Percentiles rank a stretch among this genome's conserved stretches.
Conservation (phyloP, 2,329 filamentous ascomycete species). For the Fusarium sp. region DNA sequence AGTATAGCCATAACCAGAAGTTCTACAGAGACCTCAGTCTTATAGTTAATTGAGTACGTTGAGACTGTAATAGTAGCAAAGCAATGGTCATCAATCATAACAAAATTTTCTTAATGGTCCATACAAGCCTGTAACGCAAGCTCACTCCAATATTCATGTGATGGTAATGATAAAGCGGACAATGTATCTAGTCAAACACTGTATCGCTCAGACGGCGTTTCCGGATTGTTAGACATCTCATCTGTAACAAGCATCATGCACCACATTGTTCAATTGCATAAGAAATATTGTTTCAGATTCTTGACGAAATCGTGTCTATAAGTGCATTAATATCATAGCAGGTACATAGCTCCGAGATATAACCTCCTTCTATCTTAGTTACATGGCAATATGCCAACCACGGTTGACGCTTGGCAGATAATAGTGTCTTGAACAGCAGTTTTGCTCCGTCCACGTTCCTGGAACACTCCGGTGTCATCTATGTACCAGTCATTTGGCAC, state of each 20-base stretch:
- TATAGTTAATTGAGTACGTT: background rate
- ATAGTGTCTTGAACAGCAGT: slow-evolving; percentile 28
- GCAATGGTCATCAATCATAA: background rate
- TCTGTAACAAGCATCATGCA: background rate
- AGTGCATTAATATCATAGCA: background rate
- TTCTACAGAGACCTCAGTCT: background rate
- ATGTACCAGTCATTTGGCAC: slow-evolving; percentile 42
- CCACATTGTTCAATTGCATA: background rate
- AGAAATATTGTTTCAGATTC: background rate
- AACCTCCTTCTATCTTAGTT: background rate
- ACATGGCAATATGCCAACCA: slow-evolving; percentile 6
- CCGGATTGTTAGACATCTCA: background rate
- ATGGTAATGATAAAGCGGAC: background rate
- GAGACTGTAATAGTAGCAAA: background rate
- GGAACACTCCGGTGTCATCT: slow-evolving; percentile 39
- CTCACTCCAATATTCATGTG: background rate
- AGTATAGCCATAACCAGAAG: background rate
- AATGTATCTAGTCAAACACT: background rate
- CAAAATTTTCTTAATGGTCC: background rate
- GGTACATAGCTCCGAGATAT: background rate
- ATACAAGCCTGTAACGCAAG: slow-evolving; percentile 8
- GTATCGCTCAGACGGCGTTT: background rate
- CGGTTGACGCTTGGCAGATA: slow-evolving; percentile 7
- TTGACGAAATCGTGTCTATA: background rate
- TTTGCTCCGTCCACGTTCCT: slow-evolving; percentile 25